Percentiles rank a stretch among this genome's conserved stretches.
These are phyloP conservation scores for Rhizoclosmatium sp. DNA, from an alignment of 192 early-diverging fungal genomes.

Conservation along the genomic window DNA sequence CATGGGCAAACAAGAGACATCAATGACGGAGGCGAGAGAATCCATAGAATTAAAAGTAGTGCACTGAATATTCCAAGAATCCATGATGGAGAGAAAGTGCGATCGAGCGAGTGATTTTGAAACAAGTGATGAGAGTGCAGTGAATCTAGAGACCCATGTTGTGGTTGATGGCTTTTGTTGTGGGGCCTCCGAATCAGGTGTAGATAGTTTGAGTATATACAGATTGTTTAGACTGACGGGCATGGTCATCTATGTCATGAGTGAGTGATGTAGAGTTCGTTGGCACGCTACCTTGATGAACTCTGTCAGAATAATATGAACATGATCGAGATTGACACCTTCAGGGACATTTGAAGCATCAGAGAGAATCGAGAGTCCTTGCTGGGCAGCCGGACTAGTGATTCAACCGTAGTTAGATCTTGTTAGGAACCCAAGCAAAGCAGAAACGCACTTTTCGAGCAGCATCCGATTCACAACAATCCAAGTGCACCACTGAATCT, in stretches of 20 bases:
- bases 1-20: neutral
- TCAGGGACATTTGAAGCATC: neutral
- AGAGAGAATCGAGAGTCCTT: slow-evolving; percentile 7
- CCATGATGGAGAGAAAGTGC: slow-evolving; percentile 19
- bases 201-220: neutral
- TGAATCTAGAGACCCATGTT: neutral
- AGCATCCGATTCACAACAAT: neutral
- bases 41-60: neutral
- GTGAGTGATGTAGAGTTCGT: neutral
- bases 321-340: neutral
- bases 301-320: slow-evolving; percentile 14
- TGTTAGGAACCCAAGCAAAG: too few relatives aligned
- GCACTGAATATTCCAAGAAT: neutral
- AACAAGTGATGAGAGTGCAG: neutral
- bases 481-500: neutral
- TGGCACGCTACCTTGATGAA: slow-evolving; percentile 8
- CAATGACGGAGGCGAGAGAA: neutral
- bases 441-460: neutral
- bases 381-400: neutral
- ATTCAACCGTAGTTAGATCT: too few relatives aligned
- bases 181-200: neutral
- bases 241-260: neutral
- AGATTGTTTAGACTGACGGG: neutral
- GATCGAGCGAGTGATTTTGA: neutral
- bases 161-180: neutral